Base-by-base conservation (phyloP, 192 early-diverging fungal species). In the Mortierella antarctica region DNA sequence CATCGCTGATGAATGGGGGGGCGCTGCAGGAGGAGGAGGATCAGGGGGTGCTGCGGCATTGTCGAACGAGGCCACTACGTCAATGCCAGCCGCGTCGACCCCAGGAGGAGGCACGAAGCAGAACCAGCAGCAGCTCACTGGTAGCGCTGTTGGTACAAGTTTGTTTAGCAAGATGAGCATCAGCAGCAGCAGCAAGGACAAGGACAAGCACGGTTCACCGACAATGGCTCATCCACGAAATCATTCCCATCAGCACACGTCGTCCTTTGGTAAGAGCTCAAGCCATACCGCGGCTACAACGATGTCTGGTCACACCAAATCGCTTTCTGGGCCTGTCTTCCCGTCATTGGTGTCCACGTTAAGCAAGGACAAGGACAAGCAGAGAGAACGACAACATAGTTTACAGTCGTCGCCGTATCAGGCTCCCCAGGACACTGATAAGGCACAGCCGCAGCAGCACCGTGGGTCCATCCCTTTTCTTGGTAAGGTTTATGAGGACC, bases 381-480 rank as follows among this genome's bases (percentile, higher is more conserved):
- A 67, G 65, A 62, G 47, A 74, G 6, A 40, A 45, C 18, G 65
- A 21, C 49, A 67, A 31, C 31, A 31, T 31, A 31, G 31, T 31
- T 31, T 31, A 31, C 31, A 31, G 31, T 31, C 31, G 31, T 31
- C 31, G 31, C 31, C 31, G 31, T 31, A 31, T 31, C 31, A 31
- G 31, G 1, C 31, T 31, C 31, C 31, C 31, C 31, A 44, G 68
- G 67, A 44, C 12, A 56, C 60, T 7, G 11, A 55, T 48, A 46
- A 45, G 41, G 60, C n/a, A 47, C 48, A 70, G 7, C 82, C 81
- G 57, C 68, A 82, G 14, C 85, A 82, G 10, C 83, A 75, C 62
- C 77, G 86, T 6, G 88, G 87, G 0, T 88, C 88, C 49, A 87
- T 90, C 39, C 89, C 89, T 1, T 88, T 90, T 67, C 67, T 90